Percentiles rank a stretch among this genome's conserved stretches.
Conservation (phyloP, 164 flowering plant genomes). For the Stephania japonica region DNA sequence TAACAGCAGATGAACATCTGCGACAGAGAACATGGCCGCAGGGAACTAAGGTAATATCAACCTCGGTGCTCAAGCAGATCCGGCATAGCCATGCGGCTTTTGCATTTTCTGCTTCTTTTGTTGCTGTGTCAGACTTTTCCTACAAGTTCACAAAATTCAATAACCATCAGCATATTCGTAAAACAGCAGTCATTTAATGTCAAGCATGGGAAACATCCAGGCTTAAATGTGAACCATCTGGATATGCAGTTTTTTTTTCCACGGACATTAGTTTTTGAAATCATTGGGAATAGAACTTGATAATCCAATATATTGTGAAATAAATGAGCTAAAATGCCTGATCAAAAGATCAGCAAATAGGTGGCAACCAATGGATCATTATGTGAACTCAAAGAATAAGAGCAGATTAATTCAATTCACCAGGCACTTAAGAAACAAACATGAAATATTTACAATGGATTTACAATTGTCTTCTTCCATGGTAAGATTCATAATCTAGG, state of each 20-base stretch:
- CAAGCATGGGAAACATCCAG: no score
- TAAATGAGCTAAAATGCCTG: not conserved
- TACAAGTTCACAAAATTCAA: constrained; percentile 24
- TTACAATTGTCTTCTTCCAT: no score
- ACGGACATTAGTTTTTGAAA: not conserved
- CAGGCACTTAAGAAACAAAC: no score
- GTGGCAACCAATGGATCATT: no score
- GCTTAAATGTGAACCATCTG: not conserved
- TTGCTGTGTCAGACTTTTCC: constrained; percentile 71
- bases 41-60: constrained; percentile 63
- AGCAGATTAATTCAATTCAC: no score
- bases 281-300: not conserved
- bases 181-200: not conserved
- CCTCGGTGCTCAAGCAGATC: constrained; percentile 68
- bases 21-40: constrained; percentile 93
- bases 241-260: not conserved
- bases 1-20: constrained; percentile 80
- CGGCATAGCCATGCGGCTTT: constrained; percentile 88
- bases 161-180: not conserved
- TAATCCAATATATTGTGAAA: not conserved
- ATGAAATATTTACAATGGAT: no score
- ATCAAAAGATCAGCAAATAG: not conserved
- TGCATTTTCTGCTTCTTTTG: constrained; percentile 89
- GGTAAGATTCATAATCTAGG: not conserved
- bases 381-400: no score